Base-by-base conservation (phyloP, 345 rosid genomes). In the Mangifera indica region DNA sequence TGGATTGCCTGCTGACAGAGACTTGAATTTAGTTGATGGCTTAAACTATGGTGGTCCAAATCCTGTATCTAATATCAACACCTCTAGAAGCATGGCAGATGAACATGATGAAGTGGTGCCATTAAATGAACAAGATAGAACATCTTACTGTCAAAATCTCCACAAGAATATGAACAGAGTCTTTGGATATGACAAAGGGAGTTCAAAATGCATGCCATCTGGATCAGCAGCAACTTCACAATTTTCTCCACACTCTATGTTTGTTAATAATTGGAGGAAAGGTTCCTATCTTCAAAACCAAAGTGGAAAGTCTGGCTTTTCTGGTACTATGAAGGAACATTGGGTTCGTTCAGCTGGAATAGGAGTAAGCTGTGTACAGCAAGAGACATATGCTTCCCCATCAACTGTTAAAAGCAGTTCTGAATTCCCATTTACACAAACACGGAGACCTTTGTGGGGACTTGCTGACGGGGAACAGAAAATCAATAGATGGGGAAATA, bases 321-420 rank as follows among this genome's bases (percentile, higher is more conserved):
- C 76, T 52, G 29, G 49, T n/a, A 61, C 54, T 12, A 70, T 26
- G 82, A 77, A 67, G 65, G 80, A 75, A 74, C 68, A 75, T 20
- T 48, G 45, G 13, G 22, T 15, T 55, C 3, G 37, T 51, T 63
- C 61, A 4, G 24, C 44, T 18, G 77, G 49, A 20, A 68, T 42
- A 54, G 52, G 32, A 56, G 29, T 20, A 5, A 7, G 70, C 24
- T 22, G 58, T 58, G 56, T 61, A n/a, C 13, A 25, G 4, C 70
- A 29, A 63, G 52, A 48, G n/a, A 51, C 26, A 7, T 60, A 59
- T 71, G 63, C 29, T 74, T 73, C 82, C 8, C 83, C 84, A 15
- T 66, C 77, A 26, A 71, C 85, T 32, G 55, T 72, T 56, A 70
- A 70, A 71, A 72, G 69, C 66, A 56, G 56, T 13, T 63, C 60